phyloP scores from a whole-genome alignment of 495 filamentous ascomycete genomes.

The Hypoxylon fragiforme region DNA sequence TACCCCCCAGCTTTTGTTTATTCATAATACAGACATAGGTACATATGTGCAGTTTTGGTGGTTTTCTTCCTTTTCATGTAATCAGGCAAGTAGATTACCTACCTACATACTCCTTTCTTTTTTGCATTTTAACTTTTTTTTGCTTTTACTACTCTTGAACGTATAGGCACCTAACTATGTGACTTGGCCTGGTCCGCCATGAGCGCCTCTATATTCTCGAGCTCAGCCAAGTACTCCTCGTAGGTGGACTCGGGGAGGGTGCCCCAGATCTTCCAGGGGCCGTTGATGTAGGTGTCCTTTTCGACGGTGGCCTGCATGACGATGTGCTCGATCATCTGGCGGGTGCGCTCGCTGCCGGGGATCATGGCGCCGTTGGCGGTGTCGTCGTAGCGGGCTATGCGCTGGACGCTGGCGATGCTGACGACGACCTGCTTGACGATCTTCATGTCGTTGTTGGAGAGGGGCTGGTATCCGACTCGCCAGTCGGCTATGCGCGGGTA shows the following conservation, averaged over 20 bases:
- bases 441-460: slow-evolving; percentile 32
- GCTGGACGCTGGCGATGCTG: slow-evolving; percentile 69
- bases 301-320: slow-evolving; percentile 67
- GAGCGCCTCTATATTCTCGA: slow-evolving; percentile 5
- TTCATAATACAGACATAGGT: too few species aligned
- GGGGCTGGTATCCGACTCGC: slow-evolving; percentile 55
- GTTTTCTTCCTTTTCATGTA: too few species aligned
- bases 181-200: background rate
- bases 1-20: too few species aligned
- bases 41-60: too few species aligned
- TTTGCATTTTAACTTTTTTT: too few species aligned
- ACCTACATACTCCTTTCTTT: too few species aligned
- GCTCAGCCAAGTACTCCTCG: slow-evolving; percentile 46
- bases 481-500: slow-evolving; percentile 65
- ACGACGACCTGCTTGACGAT: slow-evolving; percentile 73
- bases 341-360: slow-evolving; percentile 57
- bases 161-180: too few species aligned
- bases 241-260: slow-evolving; percentile 62
- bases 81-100: too few species aligned
- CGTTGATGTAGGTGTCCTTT: slow-evolving; percentile 52
- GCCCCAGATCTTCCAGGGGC: slow-evolving; percentile 78
- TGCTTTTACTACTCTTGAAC: too few species aligned
- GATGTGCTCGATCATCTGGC: slow-evolving; percentile 75
- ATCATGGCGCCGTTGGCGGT: slow-evolving; percentile 36
- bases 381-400: slow-evolving; percentile 48